Conservation (phyloP, 306 rosid genomes). For the Datisca glomerata region DNA sequence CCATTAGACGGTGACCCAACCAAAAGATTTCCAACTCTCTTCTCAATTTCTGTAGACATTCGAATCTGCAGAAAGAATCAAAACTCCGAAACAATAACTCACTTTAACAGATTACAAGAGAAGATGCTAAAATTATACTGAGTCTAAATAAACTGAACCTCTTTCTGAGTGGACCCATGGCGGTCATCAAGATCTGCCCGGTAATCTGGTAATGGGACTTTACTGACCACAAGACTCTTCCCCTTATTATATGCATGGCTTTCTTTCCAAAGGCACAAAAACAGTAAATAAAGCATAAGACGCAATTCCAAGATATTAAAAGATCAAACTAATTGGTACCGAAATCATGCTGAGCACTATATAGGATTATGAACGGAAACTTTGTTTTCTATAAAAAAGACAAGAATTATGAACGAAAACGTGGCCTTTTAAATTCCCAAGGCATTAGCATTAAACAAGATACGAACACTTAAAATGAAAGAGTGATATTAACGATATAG, state of each 20-base stretch:
- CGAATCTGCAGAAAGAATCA: conserved; percentile 42
- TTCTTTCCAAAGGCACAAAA: conserved; percentile 60
- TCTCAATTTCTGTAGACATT: conserved; percentile 78
- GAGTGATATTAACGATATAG: no score
- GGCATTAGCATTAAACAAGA: no score
- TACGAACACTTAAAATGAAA: no score
- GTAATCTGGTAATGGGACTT: conserved; percentile 85
- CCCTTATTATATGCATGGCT: conserved; percentile 90
- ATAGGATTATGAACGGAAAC: not conserved
- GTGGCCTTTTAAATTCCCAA: not conserved
- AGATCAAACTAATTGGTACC: no score
- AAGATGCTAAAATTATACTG: not conserved
- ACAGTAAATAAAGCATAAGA: conserved; percentile 24
- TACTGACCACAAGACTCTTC: conserved; percentile 80
- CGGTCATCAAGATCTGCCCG: conserved; percentile 95
- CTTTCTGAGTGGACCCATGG: conserved; percentile 87
- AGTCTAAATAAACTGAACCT: conserved; percentile 32
- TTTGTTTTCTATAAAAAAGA: no score
- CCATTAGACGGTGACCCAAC: conserved; percentile 35
- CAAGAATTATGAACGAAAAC: conserved; percentile 3
- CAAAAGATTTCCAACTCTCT: conserved; percentile 73
- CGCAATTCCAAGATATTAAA: conserved; percentile 1
- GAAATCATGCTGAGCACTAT: not conserved
- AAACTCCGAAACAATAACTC: conserved; percentile 5
- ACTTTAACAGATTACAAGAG: not conserved